Base-by-base conservation (phyloP, 306 rosid genomes). In the Amphicarpaea edgeworthii region DNA sequence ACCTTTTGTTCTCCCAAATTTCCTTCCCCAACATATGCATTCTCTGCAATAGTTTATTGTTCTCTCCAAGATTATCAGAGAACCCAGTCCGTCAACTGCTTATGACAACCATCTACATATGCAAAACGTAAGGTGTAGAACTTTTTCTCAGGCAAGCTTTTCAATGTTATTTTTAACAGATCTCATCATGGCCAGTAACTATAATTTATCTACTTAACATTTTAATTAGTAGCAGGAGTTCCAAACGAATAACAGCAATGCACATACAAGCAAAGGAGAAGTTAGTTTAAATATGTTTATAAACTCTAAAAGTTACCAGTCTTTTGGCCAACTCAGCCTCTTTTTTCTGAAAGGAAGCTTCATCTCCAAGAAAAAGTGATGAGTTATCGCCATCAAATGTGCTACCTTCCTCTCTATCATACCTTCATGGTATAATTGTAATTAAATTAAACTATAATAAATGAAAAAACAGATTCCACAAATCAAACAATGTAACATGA, bases 301-400 rank as follows among this genome's bases (percentile, higher is more conserved):
- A 61, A 78, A 30, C 26, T 74, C 32, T n/a, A 61, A 53, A 37
- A 82, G 70, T 42, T 92, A 95, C 98, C 97, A 95, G 87, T 83
- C 90, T 87, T 88, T 90, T 95, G 70, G 98, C 96, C 83, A 95
- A 81, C 83, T 95, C 98, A 16, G 97, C 96, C 86, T 95, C 98
- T 85, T 92, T 95, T 88, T 95, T 95, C 89, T 95, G 96, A 80
- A 90, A 84, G 30, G 97, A 85, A 85, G 93, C 93, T 62, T 92
- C 98, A 4, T 95, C 96, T 58, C 96, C 98, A 45, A 90, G 86
- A 80, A 89, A 95, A 61, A 82, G 45, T 7, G 97, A 88, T 4
- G 98, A 86, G 81, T 83, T 89, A 82, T 92, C 98, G 0, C 88
- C 70, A 77, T 95, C 97, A 61, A 76, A 92, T 62, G 97, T 85